phyloP scores from a whole-genome alignment of 1,284 basidiomycete genomes.

The Marasmius fiardii region DNA sequence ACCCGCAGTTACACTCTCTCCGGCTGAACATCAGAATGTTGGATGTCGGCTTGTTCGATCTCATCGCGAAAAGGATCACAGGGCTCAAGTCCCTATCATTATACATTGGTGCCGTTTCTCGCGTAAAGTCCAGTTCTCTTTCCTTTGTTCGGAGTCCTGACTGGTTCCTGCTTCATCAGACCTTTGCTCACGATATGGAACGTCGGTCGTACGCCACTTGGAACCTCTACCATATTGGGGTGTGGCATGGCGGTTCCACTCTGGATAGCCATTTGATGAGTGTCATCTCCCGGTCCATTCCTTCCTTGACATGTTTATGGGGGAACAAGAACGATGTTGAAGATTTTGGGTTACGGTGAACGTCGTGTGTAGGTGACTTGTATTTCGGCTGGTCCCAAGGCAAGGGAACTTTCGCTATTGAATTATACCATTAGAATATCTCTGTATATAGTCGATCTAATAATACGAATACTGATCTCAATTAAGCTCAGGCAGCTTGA shows the following conservation, averaged over 20 bases:
- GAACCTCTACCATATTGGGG: constrained; percentile 6
- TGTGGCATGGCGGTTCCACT: constrained; percentile 4
- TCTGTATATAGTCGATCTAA: no score
- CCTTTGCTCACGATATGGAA: background rate
- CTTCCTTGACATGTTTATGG: constrained; percentile 2
- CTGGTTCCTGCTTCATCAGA: constrained; percentile 8
- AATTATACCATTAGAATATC: no score
- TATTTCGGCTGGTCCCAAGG: background rate
- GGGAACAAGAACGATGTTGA: background rate
- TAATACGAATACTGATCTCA: no score
- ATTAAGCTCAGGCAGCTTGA: background rate
- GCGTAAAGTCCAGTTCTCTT: constrained; percentile 10
- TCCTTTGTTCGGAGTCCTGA: constrained; percentile 11
- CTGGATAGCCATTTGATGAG: constrained; percentile 5
- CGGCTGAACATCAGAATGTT: constrained; percentile 32
- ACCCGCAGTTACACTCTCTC: constrained; percentile 23
- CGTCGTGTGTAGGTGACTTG: background rate
- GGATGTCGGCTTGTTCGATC: constrained; percentile 29
- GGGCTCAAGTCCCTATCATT: constrained; percentile 28
- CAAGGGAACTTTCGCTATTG: no score
- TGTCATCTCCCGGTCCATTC: constrained; percentile 1
- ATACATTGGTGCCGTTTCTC: constrained; percentile 23
- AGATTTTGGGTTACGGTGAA: constrained; percentile 5
- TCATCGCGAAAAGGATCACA: constrained; percentile 27
- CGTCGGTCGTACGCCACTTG: background rate